phyloP scores from a whole-genome alignment of 306 rosid genomes.

The Arachis hypogaea region DNA sequence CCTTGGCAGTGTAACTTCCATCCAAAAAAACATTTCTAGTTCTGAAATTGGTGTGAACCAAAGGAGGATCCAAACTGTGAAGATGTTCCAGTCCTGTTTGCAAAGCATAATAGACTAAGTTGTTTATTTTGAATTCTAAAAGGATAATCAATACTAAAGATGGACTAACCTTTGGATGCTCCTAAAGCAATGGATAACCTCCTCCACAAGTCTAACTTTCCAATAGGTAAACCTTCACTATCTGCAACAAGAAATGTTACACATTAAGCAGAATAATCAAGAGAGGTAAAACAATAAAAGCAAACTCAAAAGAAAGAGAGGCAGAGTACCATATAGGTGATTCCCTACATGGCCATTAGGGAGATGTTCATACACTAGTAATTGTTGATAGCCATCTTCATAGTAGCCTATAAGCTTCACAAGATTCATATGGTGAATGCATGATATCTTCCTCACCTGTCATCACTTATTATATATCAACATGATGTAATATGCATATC shows the following conservation, averaged over 20 bases:
- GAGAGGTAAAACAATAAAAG: not conserved
- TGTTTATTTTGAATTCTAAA: constrained; percentile 22
- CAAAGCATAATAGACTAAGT: constrained; percentile 23
- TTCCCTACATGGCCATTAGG: constrained; percentile 69
- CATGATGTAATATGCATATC: not conserved
- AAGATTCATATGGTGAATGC: constrained; percentile 57
- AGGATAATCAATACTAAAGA: not conserved
- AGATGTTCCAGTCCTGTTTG: constrained; percentile 67
- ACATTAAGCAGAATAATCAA: constrained; percentile 15
- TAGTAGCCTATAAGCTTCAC: constrained; percentile 67
- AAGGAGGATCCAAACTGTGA: constrained; percentile 70
- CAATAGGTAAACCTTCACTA: constrained; percentile 62
- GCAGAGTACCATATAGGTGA: constrained; percentile 65
- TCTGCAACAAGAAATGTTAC: constrained; percentile 48
- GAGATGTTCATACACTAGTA: constrained; percentile 68
- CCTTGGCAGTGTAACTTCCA: constrained; percentile 58
- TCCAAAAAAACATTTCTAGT: constrained; percentile 72
- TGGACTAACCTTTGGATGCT: constrained; percentile 64
- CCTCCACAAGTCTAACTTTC: constrained; percentile 59
- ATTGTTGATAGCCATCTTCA: constrained; percentile 61
- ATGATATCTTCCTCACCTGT: constrained; percentile 64
- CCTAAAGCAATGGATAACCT: constrained; percentile 69
- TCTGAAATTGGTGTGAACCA: constrained; percentile 65
- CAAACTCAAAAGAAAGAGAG: constrained; percentile 36
- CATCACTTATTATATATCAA: constrained; percentile 17